A percentile compares a stretch with the other conserved stretches of the same genome.
Conservation (phyloP, 2,329 filamentous ascomycete genomes). For the Fusarium subglutinans region DNA sequence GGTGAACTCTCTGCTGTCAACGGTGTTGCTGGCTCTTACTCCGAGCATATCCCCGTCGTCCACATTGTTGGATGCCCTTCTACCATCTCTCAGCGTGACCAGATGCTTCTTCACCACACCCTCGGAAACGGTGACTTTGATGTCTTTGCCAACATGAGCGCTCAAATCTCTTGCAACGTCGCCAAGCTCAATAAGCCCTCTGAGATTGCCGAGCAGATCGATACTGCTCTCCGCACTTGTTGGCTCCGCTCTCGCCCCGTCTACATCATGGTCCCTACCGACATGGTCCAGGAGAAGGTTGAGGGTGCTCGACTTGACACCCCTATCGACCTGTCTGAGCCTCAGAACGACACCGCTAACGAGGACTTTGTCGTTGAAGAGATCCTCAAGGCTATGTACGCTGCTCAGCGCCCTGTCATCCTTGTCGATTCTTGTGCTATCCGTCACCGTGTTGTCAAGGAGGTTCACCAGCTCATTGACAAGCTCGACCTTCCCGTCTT, state of each 20-base stretch:
- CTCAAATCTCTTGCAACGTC: constrained; percentile 74
- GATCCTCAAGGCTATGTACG: constrained; percentile 76
- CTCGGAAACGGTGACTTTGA: constrained; percentile 83
- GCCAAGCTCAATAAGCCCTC: constrained; percentile 75
- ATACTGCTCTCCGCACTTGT: constrained; percentile 79
- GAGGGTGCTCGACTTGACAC: constrained; percentile 77
- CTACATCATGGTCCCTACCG: constrained; percentile 84
- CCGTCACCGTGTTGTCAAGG: constrained; percentile 76
- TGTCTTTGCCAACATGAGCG: constrained; percentile 83
- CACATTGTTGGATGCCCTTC: constrained; percentile 70
- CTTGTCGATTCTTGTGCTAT: constrained; percentile 86
- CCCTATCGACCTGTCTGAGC: constrained; percentile 72
- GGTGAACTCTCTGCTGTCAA: constrained; percentile 79
- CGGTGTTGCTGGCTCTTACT: constrained; percentile 77
- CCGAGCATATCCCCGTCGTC: constrained; percentile 76
- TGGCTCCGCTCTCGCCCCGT: constrained; percentile 79
- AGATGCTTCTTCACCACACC: constrained; percentile 71
- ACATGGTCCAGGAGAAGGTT: constrained; percentile 80
- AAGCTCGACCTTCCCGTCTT: constrained; percentile 82
- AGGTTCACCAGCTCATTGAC: constrained; percentile 76
- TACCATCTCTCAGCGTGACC: constrained; percentile 57
- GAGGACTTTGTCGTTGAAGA: constrained; percentile 87
- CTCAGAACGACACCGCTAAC: constrained; percentile 72
- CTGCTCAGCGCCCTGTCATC: constrained; percentile 78
- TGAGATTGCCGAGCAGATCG: constrained; percentile 79